These are phyloP conservation scores for Talaromyces verruculosus DNA, from an alignment of 2,329 filamentous ascomycete species.

Conservation along the genomic window DNA sequence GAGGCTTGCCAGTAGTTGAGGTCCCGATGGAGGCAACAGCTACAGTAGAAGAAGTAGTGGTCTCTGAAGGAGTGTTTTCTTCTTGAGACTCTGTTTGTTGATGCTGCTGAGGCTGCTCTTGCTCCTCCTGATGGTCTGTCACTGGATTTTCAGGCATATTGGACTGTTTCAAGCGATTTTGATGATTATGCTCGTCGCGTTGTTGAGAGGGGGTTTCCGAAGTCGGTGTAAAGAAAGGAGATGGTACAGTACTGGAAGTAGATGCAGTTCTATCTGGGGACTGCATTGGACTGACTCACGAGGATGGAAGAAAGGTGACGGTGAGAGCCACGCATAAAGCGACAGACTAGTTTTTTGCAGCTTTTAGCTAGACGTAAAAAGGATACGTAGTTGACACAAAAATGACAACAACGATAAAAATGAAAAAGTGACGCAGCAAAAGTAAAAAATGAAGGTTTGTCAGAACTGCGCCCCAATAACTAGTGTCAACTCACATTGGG, in stretches of 20 bases:
- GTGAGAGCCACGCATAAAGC: neutral
- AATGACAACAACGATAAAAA: neutral
- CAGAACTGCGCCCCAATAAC: neutral
- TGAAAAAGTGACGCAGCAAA: neutral
- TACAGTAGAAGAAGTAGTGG: slow-evolving; percentile 15
- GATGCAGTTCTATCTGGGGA: slow-evolving; percentile 18
- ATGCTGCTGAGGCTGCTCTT: slow-evolving; percentile 11
- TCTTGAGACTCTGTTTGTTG: slow-evolving; percentile 5
- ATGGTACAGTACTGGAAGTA: slow-evolving; percentile 8
- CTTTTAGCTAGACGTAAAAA: neutral
- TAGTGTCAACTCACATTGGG: slow-evolving; percentile 13
- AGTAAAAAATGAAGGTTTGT: neutral
- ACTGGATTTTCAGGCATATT: slow-evolving; percentile 17
- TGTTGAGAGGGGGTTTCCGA: slow-evolving; percentile 6
- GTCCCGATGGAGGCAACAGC: slow-evolving; percentile 4
- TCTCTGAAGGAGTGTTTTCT: slow-evolving; percentile 6
- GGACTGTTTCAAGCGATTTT: slow-evolving; percentile 7
- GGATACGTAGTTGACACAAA: neutral
- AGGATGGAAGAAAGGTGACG: neutral
- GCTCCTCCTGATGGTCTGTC: slow-evolving; percentile 17
- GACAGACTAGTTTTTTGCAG: neutral
- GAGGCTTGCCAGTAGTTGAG: slow-evolving; percentile 10
- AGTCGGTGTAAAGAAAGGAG: slow-evolving; percentile 14
- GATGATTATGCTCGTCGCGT: slow-evolving; percentile 9
- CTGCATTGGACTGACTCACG: slow-evolving; percentile 19